These are phyloP conservation scores for Morella rubra DNA, from an alignment of 306 rosid genomes.

Conservation along the genomic window DNA sequence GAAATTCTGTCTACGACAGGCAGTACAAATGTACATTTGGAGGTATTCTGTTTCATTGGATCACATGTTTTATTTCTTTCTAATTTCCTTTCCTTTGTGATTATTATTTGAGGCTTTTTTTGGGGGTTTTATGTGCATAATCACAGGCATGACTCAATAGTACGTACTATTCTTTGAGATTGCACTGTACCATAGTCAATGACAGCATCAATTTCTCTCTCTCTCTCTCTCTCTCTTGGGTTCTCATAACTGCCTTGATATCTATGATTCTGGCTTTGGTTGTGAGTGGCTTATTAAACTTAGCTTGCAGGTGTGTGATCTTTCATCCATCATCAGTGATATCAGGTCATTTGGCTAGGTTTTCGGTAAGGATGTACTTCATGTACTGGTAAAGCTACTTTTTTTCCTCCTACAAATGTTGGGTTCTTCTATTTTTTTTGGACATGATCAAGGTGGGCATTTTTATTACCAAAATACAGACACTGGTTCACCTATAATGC, in stretches of 20 bases:
- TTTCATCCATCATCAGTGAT: slow-evolving; percentile 68
- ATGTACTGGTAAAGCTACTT: slow-evolving; percentile 59
- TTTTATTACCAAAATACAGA: background rate
- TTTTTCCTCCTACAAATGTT: slow-evolving; percentile 3
- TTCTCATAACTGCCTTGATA: background rate
- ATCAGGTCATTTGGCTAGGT: slow-evolving; percentile 70
- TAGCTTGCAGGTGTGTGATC: slow-evolving; percentile 77
- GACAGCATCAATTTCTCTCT: background rate
- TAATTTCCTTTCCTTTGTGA: background rate
- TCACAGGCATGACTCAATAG: background rate
- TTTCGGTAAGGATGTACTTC: slow-evolving; percentile 71
- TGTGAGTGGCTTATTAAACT: slow-evolving; percentile 24
- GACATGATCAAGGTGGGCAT: background rate
- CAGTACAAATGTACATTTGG: slow-evolving; percentile 71
- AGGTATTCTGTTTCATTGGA: slow-evolving; percentile 39
- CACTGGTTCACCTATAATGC: background rate
- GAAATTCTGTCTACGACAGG: slow-evolving; percentile 71
- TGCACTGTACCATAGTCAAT: background rate
- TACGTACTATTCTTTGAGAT: background rate
- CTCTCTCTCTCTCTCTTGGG: background rate
- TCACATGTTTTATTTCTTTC: background rate
- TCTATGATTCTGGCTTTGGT: slow-evolving; percentile 15
- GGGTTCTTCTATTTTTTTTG: too few species aligned
- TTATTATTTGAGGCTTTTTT: slow-evolving; percentile 1
- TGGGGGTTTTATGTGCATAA: background rate